Conservation (phyloP, 2,329 filamentous ascomycete species). For the Claviceps sorghi region DNA sequence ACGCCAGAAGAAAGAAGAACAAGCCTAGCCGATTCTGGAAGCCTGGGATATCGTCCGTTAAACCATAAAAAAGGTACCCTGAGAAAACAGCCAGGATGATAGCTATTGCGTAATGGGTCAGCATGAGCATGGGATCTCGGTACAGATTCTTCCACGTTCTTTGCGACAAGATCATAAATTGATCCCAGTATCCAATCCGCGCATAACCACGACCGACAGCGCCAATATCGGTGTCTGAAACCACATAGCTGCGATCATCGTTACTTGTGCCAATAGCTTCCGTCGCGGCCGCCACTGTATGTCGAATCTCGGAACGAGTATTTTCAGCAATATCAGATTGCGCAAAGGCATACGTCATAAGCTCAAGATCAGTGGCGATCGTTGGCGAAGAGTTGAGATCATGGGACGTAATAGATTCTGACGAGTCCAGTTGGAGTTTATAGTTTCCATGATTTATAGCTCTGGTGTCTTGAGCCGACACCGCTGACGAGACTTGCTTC, state of each 20-base stretch:
- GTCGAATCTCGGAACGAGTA: constrained; percentile 65
- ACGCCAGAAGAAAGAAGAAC: constrained; percentile 91
- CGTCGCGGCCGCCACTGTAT: constrained; percentile 49
- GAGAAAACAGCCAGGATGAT: constrained; percentile 89
- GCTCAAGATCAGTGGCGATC: constrained; percentile 63
- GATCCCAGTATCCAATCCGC: constrained; percentile 62
- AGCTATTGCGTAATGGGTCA: constrained; percentile 94
- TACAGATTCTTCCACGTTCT: constrained; percentile 97
- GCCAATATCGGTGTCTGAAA: constrained; percentile 35
- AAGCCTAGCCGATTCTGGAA: constrained; percentile 96
- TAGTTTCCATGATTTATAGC: constrained; percentile 36
- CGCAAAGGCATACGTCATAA: constrained; percentile 61
- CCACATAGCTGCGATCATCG: constrained; percentile 33
- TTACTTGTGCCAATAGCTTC: constrained; percentile 50
- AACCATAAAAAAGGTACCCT: constrained; percentile 88
- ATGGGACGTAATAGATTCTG: constrained; percentile 35
- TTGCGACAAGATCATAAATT: constrained; percentile 79
- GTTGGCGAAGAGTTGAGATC: constrained; percentile 44
- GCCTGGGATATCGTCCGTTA: constrained; percentile 89
- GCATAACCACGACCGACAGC: constrained; percentile 66
- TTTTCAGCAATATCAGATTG: constrained; percentile 61
- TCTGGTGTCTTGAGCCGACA: constrained; percentile 44
- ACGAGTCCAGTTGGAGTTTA: constrained; percentile 33
- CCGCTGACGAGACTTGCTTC: constrained; percentile 45
- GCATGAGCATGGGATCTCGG: constrained; percentile 93